phyloP scores from a whole-genome alignment of 768 basidiomycete species.

The Lentinula guzmanii region DNA sequence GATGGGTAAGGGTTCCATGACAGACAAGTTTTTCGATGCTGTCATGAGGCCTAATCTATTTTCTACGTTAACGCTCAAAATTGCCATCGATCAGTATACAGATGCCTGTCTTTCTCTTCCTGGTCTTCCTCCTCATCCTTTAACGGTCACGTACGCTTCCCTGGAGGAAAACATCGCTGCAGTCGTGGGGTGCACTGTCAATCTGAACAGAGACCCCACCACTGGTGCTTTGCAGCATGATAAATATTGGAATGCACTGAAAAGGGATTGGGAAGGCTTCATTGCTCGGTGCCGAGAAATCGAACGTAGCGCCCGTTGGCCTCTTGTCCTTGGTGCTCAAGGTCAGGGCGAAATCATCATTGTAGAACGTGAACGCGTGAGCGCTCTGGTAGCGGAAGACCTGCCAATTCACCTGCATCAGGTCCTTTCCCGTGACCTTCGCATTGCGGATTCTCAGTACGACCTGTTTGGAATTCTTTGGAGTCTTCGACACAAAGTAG shows the following conservation, averaged over 20 bases:
- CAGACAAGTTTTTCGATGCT: constrained; percentile 75
- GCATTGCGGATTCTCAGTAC: constrained; percentile 43
- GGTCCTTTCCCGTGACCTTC: constrained; percentile 35
- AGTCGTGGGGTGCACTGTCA: constrained; percentile 83
- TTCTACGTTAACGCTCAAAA: constrained; percentile 73
- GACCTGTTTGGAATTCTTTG: constrained; percentile 56
- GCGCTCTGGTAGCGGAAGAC: constrained; percentile 60
- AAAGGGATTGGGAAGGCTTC: constrained; percentile 95
- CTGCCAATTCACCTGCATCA: constrained; percentile 54
- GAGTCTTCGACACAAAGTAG: constrained; percentile 57
- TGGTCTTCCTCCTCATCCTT: constrained; percentile 44
- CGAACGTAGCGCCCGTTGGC: constrained; percentile 83
- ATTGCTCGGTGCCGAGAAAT: constrained; percentile 85
- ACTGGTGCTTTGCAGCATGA: constrained; percentile 76
- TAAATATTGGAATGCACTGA: constrained; percentile 79
- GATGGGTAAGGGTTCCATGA: constrained; percentile 61
- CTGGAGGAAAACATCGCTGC: constrained; percentile 72
- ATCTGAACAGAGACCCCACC: constrained; percentile 62
- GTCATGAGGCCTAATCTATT: constrained; percentile 87
- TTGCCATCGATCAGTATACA: constrained; percentile 79
- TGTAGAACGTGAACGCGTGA: constrained; percentile 74
- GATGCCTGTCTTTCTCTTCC: constrained; percentile 64
- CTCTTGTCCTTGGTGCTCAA: constrained; percentile 56
- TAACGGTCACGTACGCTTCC: constrained; percentile 58
- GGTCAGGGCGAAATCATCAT: constrained; percentile 43